phyloP scores from a whole-genome alignment of 176 grass and related monocot species.

The Typha latifolia region DNA sequence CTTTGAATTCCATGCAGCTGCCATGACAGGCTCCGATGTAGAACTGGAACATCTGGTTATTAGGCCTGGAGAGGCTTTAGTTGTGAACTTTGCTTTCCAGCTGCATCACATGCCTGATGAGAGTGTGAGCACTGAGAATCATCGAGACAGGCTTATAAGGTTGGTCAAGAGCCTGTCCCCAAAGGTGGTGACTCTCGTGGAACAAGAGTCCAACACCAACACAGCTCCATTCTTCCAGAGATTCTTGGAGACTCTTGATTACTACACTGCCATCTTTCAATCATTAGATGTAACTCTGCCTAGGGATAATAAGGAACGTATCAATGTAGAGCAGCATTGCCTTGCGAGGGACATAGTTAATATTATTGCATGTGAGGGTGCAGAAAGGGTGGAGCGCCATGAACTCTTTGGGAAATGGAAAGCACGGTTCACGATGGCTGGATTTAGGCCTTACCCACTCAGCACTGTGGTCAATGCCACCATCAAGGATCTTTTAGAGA shows the following conservation, averaged over 20 bases:
- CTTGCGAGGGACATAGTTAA: conserved; percentile 82
- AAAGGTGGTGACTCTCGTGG: conserved; percentile 55
- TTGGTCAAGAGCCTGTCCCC: conserved; percentile 69
- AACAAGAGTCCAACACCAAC: conserved; percentile 82
- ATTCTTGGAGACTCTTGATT: conserved; percentile 73
- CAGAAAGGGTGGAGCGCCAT: conserved; percentile 44
- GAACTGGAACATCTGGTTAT: conserved; percentile 44
- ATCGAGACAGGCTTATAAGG: conserved; percentile 58
- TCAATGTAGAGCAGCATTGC: conserved; percentile 73
- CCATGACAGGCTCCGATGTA: conserved; percentile 52
- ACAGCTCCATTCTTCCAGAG: conserved; percentile 67
- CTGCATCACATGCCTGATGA: conserved; percentile 77
- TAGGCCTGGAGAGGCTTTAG: conserved; percentile 42
- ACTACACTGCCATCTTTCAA: conserved; percentile 70
- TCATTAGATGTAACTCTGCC: conserved; percentile 46
- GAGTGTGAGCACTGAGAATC: conserved; percentile 59
- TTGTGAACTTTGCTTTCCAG: conserved; percentile 79
- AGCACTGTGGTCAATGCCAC: conserved; percentile 46
- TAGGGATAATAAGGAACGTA: conserved; percentile 48
- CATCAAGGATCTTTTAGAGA: conserved; percentile 30
- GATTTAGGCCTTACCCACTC: conserved; percentile 38
- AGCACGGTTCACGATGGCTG: conserved; percentile 43
- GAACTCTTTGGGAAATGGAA: conserved; percentile 56
- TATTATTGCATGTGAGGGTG: conserved; percentile 74
- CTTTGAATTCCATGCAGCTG: conserved; percentile 63